A percentile compares a stretch with the other conserved stretches of the same genome.
Evolutionary conservation across 1,284 basidiomycete species (phyloP).

Genomic region (Anthracocystis setariae): DNA sequence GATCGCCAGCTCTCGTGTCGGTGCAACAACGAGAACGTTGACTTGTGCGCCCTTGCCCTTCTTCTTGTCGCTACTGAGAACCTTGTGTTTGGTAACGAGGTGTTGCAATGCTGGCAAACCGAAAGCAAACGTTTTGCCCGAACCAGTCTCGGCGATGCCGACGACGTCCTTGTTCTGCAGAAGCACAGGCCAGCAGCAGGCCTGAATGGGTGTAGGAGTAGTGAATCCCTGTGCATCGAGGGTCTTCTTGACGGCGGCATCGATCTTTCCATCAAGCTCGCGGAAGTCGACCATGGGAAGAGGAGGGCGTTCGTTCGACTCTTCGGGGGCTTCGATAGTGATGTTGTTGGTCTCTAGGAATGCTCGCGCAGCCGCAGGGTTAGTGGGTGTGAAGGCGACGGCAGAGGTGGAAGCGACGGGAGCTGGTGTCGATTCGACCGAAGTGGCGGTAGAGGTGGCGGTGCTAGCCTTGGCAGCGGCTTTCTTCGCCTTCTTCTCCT

Average conservation of each 20-base stretch:
- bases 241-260: constrained; percentile 71
- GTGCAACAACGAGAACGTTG: constrained; percentile 86
- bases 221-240: constrained; percentile 78
- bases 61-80: constrained; percentile 49
- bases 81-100: constrained; percentile 71
- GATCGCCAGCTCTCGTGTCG: constrained; percentile 91
- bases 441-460: constrained; percentile 28
- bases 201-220: constrained; percentile 93
- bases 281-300: constrained; percentile 79
- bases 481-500: constrained; percentile 57
- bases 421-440: constrained; percentile 42
- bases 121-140: constrained; percentile 94
- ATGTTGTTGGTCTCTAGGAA: constrained; percentile 64
- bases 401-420: constrained; percentile 41
- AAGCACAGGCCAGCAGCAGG: constrained; percentile 92
- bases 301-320: constrained; percentile 69
- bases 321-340: constrained; percentile 66
- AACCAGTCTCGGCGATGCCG: constrained; percentile 92
- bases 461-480: constrained; percentile 39
- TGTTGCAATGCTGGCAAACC: constrained; percentile 86
- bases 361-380: constrained; percentile 55
- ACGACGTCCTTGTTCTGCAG: constrained; percentile 86
- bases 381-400: constrained; percentile 61
- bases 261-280: constrained; percentile 76
- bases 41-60: constrained; percentile 70